These are phyloP conservation scores for Botrytis galanthina DNA, from an alignment of 2,329 filamentous ascomycete genomes.

Conservation along the genomic window DNA sequence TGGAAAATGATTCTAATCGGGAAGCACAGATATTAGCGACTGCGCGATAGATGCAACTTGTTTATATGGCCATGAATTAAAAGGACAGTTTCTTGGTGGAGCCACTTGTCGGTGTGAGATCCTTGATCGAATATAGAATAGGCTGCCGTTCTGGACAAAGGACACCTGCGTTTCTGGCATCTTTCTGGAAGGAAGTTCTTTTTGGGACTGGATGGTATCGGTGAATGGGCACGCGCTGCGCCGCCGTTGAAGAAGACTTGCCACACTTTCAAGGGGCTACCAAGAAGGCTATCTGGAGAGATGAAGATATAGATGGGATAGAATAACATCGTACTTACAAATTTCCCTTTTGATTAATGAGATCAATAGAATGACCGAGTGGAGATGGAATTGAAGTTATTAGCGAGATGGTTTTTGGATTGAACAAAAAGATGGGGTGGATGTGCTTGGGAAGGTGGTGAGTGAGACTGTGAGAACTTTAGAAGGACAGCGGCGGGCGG, in stretches of 20 bases:
- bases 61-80: conserved; percentile 25
- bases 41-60: conserved; percentile 20
- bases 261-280: conserved; percentile 16
- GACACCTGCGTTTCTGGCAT: conserved; percentile 1
- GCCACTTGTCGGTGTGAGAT: conserved; percentile 24
- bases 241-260: conserved; percentile 20
- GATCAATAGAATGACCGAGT: conserved; percentile 34
- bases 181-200: conserved; percentile 5
- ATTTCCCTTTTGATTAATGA: conserved; percentile 22
- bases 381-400: conserved; percentile 31
- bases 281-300: conserved; percentile 1
- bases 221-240: conserved; percentile 17
- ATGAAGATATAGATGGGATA: conserved; percentile 9
- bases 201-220: conserved; percentile 21
- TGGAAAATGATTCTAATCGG: conserved; percentile 27
- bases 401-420: conserved; percentile 21
- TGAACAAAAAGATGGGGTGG: conserved; percentile 17
- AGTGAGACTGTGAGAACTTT: conserved; percentile 14
- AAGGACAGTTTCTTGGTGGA: conserved; percentile 33
- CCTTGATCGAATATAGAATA: conserved; percentile 21
- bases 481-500: conserved; percentile 30
- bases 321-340: conserved; percentile 31
- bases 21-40: conserved; percentile 24
- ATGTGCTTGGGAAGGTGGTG: conserved; percentile 18
- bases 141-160: conserved; percentile 30